Evolutionary conservation across 164 flowering plant species (phyloP).

Genomic region (Aristolochia californica): DNA sequence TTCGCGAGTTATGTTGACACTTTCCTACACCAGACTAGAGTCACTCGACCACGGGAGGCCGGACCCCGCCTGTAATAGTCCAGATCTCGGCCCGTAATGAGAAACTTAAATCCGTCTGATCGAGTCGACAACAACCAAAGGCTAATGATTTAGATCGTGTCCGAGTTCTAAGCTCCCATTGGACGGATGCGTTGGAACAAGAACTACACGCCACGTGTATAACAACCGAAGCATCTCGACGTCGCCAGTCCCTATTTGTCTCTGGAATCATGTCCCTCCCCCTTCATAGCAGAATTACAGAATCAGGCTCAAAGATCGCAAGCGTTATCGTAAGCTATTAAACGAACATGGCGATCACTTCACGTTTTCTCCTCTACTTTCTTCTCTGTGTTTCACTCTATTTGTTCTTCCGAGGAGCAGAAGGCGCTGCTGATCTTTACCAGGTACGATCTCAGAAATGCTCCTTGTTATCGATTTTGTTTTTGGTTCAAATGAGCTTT

Average conservation of each 20-base stretch:
- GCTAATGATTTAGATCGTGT: too few relatives aligned
- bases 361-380: neutral
- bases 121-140: too few relatives aligned
- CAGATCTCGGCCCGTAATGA: too few relatives aligned
- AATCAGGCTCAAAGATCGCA: neutral
- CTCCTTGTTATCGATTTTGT: neutral
- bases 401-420: conserved; percentile 22
- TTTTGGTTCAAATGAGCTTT: neutral
- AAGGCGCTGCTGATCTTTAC: conserved; percentile 39
- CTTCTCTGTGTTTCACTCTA: conserved; percentile 10
- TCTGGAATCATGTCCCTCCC: neutral
- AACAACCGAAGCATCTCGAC: conserved; percentile 17
- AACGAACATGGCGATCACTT: conserved; percentile 13
- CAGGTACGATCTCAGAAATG: conserved; percentile 28
- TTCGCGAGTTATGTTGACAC: too few relatives aligned
- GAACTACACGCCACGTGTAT: conserved; percentile 25
- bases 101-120: too few relatives aligned
- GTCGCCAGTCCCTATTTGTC: neutral
- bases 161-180: neutral
- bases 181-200: conserved; percentile 16
- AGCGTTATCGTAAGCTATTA: neutral
- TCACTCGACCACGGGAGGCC: too few relatives aligned
- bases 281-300: neutral
- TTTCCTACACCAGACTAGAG: too few relatives aligned
- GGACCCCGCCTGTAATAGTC: too few relatives aligned